A percentile compares a stretch with the other conserved stretches of the same genome.
Conservation (phyloP, 345 rosid species). For the Hibiscus tridactylites region DNA sequence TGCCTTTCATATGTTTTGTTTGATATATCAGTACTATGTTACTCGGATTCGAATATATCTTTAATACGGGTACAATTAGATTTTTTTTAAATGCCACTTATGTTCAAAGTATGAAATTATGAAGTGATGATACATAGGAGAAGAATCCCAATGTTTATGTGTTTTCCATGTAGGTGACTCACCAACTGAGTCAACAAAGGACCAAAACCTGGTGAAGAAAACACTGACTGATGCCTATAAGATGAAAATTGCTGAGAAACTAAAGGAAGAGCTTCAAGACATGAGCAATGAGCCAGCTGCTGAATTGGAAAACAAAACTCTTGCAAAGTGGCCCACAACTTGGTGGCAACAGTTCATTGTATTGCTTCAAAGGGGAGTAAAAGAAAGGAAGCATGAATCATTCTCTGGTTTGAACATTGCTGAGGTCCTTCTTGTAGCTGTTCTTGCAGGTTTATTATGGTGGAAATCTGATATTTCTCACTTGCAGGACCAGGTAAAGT, state of each 20-base stretch:
- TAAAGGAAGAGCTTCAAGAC: conserved; percentile 23
- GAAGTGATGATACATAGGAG: background rate
- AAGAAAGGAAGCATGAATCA: conserved; percentile 36
- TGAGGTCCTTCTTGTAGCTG: conserved; percentile 27
- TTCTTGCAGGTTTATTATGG: conserved; percentile 38
- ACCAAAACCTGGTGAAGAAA: conserved; percentile 22
- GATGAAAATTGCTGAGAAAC: conserved; percentile 16
- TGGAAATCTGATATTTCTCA: conserved; percentile 36
- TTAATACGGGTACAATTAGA: too few species aligned
- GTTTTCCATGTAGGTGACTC: conserved; percentile 24
- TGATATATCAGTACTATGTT: background rate
- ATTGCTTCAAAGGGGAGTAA: conserved; percentile 38
- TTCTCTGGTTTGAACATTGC: conserved; percentile 33
- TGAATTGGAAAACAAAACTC: conserved; percentile 12
- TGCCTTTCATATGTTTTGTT: background rate
- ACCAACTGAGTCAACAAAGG: conserved; percentile 17
- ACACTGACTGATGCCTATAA: conserved; percentile 30
- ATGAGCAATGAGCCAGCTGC: background rate
- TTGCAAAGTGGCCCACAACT: conserved; percentile 32
- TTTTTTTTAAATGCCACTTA: too few species aligned
- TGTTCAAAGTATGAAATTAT: background rate
- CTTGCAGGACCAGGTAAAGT: conserved; percentile 65
- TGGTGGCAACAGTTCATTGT: conserved; percentile 54
- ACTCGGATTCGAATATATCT: too few species aligned
- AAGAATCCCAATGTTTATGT: background rate